Evolutionary conservation across 495 filamentous ascomycete species (phyloP), one percentile per base, ranked within the genome.

Genomic region (Penicillium turbatum): DNA sequence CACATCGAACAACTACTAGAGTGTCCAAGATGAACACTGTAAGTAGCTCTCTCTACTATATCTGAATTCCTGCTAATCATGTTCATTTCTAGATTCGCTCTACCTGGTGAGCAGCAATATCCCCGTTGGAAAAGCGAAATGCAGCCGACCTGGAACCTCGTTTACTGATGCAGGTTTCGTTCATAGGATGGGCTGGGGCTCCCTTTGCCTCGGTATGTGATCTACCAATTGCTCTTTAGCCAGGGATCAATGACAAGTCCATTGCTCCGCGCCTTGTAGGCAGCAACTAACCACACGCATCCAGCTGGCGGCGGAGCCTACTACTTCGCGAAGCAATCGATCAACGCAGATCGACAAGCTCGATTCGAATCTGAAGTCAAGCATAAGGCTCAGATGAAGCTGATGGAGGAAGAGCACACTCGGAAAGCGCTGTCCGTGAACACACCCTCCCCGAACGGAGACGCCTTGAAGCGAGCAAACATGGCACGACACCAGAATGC

Each of bases 321-420:
- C 80, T 89, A 89, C 75, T 96, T 96, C 70, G 95, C 93, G 49
- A 98, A 98, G 78, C 79, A 84, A 59, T 86, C 85, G 68, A 92
- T 98, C 78, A 92, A 97, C 61, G 88, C 87, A 57, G 89, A 96
- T 72, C 87, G 90, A 36, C 78, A 81, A 29, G 70, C 80, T 48
- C 80, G 89, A 57, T 84, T 87, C 48, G 82, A 89, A 54, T 82
- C 84, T 31, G 81, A 86, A 41, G 72, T 82, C 36, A 79, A 79
- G 66, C 81, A 81, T 66, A 84, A 84, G 71, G 77, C 79, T 50
- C 77, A 86, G 63, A 69, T 79, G 53, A 74, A 79, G 16, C 77
- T 79, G 7, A 77, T 85, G 59, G 84, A 88, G 63, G 64, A 69
- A 9, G 72, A 76, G 73, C 63, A 79, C 71, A 56, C 65, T 61